Conservation (phyloP, 768 basidiomycete species). For the Tulasnella calospora region DNA sequence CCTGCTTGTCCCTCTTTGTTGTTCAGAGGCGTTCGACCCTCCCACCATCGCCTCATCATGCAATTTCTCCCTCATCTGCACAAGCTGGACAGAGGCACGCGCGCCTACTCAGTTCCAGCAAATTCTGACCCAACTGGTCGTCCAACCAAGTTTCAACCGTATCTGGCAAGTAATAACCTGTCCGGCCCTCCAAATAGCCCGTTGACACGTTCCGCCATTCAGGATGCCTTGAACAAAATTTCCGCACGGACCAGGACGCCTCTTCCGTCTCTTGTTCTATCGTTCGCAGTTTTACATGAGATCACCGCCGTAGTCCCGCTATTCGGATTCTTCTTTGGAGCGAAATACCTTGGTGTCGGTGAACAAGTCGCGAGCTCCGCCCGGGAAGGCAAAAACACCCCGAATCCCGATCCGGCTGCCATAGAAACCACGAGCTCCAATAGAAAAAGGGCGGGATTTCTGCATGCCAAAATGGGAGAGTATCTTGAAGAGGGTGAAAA, state of each 20-base stretch:
- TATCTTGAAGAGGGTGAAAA: slow-evolving; percentile 78
- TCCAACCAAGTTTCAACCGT: background rate
- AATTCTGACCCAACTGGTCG: background rate
- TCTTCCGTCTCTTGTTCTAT: slow-evolving; percentile 66
- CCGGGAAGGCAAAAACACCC: slow-evolving; percentile 14
- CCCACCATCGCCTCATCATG: background rate
- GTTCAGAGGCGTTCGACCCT: background rate
- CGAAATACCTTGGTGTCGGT: slow-evolving; percentile 63
- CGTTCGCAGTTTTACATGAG: slow-evolving; percentile 83
- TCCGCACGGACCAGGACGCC: slow-evolving; percentile 70
- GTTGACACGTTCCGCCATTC: background rate
- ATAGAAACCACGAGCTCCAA: background rate
- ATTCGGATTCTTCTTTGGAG: slow-evolving; percentile 64
- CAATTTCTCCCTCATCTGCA: background rate
- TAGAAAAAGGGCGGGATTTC: slow-evolving; percentile 37
- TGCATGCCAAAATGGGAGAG: slow-evolving; percentile 41
- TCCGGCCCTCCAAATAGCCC: background rate
- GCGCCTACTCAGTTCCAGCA: background rate
- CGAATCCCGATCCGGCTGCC: background rate
- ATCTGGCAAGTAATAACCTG: background rate
- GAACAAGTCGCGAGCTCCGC: slow-evolving; percentile 53
- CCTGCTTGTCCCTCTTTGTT: background rate
- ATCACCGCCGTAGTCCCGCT: slow-evolving; percentile 75
- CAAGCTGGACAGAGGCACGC: background rate
- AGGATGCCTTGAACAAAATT: slow-evolving; percentile 48